phyloP scores from a whole-genome alignment of 441 rosid genomes.

The Sinapis alba region DNA sequence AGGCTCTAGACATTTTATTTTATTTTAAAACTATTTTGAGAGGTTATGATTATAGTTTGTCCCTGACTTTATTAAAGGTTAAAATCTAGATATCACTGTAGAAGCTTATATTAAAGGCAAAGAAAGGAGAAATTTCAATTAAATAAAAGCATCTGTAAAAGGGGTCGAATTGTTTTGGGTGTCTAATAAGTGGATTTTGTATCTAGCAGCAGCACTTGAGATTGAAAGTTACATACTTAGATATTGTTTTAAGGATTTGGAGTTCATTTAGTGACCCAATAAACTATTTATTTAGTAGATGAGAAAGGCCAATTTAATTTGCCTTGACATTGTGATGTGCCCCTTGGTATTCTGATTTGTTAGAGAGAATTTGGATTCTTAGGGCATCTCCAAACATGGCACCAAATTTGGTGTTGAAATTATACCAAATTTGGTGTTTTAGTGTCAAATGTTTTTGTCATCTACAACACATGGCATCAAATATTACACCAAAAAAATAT shows the following conservation, averaged over 20 bases:
- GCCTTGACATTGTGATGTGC: slow-evolving; percentile 32
- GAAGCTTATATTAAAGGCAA: slow-evolving; percentile 36
- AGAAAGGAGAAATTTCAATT: background rate
- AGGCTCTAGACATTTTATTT: background rate
- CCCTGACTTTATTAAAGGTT: slow-evolving; percentile 54
- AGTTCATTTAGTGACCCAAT: slow-evolving; percentile 8
- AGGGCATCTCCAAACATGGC: too few relatives aligned
- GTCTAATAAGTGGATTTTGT: slow-evolving; percentile 40
- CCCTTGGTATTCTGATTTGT: slow-evolving; percentile 25
- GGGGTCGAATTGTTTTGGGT: slow-evolving; percentile 47
- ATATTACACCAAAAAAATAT: too few relatives aligned
- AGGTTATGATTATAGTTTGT: slow-evolving; percentile 29
- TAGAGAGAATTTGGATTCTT: too few relatives aligned
- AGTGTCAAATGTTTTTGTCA: too few relatives aligned
- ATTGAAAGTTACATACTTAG: slow-evolving; percentile 34
- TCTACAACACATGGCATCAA: too few relatives aligned
- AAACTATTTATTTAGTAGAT: background rate
- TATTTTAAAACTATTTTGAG: slow-evolving; percentile 12
- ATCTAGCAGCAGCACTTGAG: slow-evolving; percentile 29
- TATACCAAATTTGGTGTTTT: too few relatives aligned
- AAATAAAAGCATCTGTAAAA: slow-evolving; percentile 46
- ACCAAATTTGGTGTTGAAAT: too few relatives aligned
- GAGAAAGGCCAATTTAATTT: slow-evolving; percentile 28
- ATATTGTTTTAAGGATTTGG: slow-evolving; percentile 39
- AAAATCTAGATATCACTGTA: slow-evolving; percentile 16